These are phyloP conservation scores for Selaginella tamariscina DNA, from an alignment of 75 land plant genomes.

Conservation along the genomic window DNA sequence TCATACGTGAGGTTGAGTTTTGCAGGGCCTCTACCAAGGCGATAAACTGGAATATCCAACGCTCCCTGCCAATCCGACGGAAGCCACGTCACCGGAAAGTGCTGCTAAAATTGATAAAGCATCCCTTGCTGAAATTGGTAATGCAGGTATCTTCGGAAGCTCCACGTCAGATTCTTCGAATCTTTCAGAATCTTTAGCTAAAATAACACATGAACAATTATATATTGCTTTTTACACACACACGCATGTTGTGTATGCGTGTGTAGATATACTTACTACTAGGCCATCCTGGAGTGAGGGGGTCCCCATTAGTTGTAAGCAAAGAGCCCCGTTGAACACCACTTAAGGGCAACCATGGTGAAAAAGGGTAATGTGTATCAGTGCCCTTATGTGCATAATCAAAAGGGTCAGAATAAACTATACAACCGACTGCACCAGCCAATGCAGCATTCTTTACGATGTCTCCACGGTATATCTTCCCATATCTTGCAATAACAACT, in stretches of 20 bases:
- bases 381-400: slow-evolving; percentile 40
- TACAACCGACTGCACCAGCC: slow-evolving; percentile 54
- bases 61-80: slow-evolving; percentile 58
- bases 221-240: no score
- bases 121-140: slow-evolving; percentile 62
- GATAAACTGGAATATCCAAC: slow-evolving; percentile 28
- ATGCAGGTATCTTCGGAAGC: slow-evolving; percentile 54
- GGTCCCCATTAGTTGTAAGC: slow-evolving; percentile 50
- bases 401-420: slow-evolving; percentile 46
- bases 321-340: slow-evolving; percentile 68
- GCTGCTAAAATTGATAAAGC: slow-evolving; percentile 36
- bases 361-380: slow-evolving; percentile 36
- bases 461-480: slow-evolving; percentile 62
- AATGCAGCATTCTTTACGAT: slow-evolving; percentile 44
- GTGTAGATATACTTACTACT: no score
- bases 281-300: slow-evolving; percentile 76
- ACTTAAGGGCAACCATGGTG: slow-evolving; percentile 56
- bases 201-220: no score
- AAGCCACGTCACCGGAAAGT: slow-evolving; percentile 44
- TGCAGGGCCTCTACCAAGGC: slow-evolving; percentile 65
- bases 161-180: slow-evolving; percentile 18
- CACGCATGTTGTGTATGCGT: no score
- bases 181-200: slow-evolving; percentile 42
- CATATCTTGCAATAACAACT: slow-evolving; percentile 52
- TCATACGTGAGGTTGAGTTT: slow-evolving; percentile 41